Percentiles rank a stretch among this genome's conserved stretches.
phyloP scores from a whole-genome alignment of 257 asterid species.

The Penstemon barbatus region DNA sequence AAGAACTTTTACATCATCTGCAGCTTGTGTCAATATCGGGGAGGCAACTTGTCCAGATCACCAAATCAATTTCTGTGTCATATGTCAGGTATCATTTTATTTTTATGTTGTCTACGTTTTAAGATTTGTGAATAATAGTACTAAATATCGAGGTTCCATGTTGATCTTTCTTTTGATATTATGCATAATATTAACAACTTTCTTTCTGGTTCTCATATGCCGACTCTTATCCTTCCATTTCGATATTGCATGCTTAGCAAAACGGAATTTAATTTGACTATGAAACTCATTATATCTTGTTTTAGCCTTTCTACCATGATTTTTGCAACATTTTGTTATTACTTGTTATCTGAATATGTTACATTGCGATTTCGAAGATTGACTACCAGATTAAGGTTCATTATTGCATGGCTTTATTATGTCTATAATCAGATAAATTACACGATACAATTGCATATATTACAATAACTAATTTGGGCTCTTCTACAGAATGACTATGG shows the following conservation, averaged over 20 bases:
- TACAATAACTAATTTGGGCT: slow-evolving; percentile 4
- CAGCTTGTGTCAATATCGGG: slow-evolving; percentile 37
- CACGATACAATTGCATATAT: neutral
- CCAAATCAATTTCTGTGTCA: slow-evolving; percentile 61
- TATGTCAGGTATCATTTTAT: slow-evolving; percentile 66
- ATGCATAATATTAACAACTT: neutral
- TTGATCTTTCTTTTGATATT: too few species aligned
- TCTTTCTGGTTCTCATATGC: neutral
- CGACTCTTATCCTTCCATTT: neutral
- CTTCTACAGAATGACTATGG: slow-evolving; percentile 52
- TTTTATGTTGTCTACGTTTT: too few species aligned
- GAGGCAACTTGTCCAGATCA: slow-evolving; percentile 36
- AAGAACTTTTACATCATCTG: slow-evolving; percentile 44
- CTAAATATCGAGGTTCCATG: too few species aligned
- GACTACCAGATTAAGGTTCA: neutral
- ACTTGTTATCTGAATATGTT: too few species aligned
- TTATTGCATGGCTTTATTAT: neutral
- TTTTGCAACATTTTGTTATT: too few species aligned
- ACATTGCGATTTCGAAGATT: too few species aligned
- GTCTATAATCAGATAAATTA: neutral
- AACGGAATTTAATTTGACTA: too few species aligned
- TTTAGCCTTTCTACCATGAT: too few species aligned
- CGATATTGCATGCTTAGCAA: neutral
- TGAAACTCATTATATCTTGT: too few species aligned
- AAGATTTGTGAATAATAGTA: too few species aligned